phyloP scores from a whole-genome alignment of 305 asterid species.

The Ajuga reptans region DNA sequence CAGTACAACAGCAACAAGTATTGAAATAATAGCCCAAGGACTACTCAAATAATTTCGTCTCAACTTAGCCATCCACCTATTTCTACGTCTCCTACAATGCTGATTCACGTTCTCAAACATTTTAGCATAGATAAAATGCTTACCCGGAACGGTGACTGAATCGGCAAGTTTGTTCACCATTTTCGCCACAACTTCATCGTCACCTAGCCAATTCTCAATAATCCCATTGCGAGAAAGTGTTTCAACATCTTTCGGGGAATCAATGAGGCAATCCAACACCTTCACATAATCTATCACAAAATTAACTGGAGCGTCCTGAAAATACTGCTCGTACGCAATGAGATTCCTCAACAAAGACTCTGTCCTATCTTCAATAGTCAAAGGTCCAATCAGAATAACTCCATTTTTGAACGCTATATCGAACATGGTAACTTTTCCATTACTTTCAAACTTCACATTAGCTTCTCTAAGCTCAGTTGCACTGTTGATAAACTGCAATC shows the following conservation, averaged over 20 bases:
- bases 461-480: neutral
- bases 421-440: no score
- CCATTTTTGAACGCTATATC: no score
- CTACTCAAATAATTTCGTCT: neutral
- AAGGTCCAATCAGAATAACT: no score
- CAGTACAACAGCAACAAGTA: neutral
- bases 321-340: neutral
- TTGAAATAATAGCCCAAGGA: neutral
- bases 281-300: neutral
- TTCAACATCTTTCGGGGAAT: neutral
- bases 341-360: neutral
- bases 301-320: neutral
- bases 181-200: neutral
- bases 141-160: neutral
- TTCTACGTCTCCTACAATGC: neutral
- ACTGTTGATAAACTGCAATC: neutral
- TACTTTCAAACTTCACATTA: neutral
- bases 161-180: neutral
- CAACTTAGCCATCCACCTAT: constrained; percentile 11
- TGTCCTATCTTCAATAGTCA: neutral
- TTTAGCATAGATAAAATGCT: neutral
- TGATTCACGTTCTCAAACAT: neutral
- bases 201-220: neutral
- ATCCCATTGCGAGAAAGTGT: neutral
- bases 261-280: neutral